Evolutionary conservation across 306 rosid genomes (phyloP).

Genomic region (Quercus cerris): DNA sequence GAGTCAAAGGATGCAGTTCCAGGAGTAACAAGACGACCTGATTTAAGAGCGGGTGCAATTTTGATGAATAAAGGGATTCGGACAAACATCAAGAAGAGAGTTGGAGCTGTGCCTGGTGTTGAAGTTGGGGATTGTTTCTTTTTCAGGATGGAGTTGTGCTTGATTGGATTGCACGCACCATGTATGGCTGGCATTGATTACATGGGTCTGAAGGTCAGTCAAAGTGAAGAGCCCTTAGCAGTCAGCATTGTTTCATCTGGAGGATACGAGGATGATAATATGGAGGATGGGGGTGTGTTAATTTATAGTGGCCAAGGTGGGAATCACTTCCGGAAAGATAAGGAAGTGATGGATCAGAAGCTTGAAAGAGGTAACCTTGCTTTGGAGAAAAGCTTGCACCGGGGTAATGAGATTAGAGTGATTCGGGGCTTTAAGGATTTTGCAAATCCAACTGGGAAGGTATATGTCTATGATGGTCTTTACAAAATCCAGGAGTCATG

Average conservation of each 20-base stretch:
- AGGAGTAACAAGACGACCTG: conserved; percentile 71
- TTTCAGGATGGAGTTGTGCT: conserved; percentile 81
- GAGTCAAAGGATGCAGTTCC: conserved; percentile 46
- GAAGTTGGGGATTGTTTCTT: conserved; percentile 87
- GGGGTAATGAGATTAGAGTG: conserved; percentile 79
- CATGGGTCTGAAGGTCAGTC: conserved; percentile 51
- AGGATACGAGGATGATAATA: conserved; percentile 71
- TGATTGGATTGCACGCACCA: conserved; percentile 80
- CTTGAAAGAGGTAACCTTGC: conserved; percentile 99
- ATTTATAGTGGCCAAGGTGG: conserved; percentile 98
- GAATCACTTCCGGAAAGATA: conserved; percentile 43
- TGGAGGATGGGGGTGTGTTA: conserved; percentile 67
- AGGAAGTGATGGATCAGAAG: conserved; percentile 79
- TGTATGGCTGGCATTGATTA: conserved; percentile 97
- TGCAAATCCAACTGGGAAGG: conserved; percentile 58
- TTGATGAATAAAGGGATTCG: conserved; percentile 82
- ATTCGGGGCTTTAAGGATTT: conserved; percentile 68
- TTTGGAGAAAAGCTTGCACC: conserved; percentile 70
- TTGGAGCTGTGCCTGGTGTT: conserved; percentile 82
- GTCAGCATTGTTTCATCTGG: conserved; percentile 94
- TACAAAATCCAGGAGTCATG: conserved; percentile 80
- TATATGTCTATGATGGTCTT: conserved; percentile 90
- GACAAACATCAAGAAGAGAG: conserved; percentile 52
- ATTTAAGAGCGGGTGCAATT: conserved; percentile 64
- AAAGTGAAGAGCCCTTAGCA: conserved; percentile 84